These are phyloP conservation scores for Fusarium pseudonygamai DNA, from an alignment of 2,329 filamentous ascomycete genomes.

Conservation along the genomic window DNA sequence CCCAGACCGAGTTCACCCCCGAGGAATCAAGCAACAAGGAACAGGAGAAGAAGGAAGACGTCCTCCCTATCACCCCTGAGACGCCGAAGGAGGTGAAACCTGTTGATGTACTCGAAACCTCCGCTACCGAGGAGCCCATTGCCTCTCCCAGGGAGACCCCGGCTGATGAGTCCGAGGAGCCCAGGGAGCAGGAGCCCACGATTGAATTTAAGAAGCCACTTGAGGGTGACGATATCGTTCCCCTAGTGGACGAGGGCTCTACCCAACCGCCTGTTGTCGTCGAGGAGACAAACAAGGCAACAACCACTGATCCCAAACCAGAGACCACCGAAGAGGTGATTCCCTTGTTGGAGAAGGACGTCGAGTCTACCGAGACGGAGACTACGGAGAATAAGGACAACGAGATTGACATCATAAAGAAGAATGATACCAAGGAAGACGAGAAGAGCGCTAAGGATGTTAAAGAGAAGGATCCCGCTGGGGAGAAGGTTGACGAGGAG, in stretches of 20 bases:
- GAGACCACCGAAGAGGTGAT: conserved; percentile 13
- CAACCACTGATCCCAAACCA: not conserved
- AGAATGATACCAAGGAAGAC: conserved; percentile 17
- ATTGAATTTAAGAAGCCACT: conserved; percentile 7
- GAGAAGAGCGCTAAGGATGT: not conserved
- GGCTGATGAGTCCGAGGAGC: not conserved
- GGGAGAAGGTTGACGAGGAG: conserved; percentile 15
- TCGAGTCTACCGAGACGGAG: conserved; percentile 2
- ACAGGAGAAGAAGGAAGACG: not conserved
- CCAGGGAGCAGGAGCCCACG: not conserved
- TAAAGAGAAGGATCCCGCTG: conserved; percentile 24
- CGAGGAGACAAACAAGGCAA: conserved; percentile 14
- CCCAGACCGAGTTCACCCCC: not conserved
- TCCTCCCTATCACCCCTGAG: conserved; percentile 4
- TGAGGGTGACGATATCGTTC: conserved; percentile 13
- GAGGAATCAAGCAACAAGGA: conserved; percentile 8
- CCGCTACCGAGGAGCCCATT: conserved; percentile 19
- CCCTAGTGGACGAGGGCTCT: conserved; percentile 25
- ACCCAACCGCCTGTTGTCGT: conserved; percentile 4
- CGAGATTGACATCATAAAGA: conserved; percentile 5
- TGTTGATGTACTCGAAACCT: not conserved
- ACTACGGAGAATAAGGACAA: not conserved
- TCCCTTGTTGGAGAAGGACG: conserved; percentile 24
- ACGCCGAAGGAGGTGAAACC: conserved; percentile 1
- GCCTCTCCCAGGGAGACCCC: conserved; percentile 1